Evolutionary conservation across 2,329 filamentous ascomycete species (phyloP), one percentile per base, ranked within the genome.

Genomic region (Neocatenulostroma microsporum): DNA sequence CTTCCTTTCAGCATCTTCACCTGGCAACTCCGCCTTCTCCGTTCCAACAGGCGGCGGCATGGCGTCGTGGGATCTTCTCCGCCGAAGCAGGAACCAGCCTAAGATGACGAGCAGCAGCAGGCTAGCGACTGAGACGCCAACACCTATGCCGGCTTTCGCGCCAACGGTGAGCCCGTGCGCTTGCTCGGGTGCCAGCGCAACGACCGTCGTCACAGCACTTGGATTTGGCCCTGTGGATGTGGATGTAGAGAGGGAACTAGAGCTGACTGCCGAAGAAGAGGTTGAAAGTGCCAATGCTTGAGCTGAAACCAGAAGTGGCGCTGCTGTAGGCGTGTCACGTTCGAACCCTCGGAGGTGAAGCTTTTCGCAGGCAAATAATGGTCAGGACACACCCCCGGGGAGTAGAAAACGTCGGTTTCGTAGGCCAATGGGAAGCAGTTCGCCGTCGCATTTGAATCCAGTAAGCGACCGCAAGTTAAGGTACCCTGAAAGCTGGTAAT

Each of bases 21-120:
- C 30, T 10, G 30, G 30, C 9, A 32, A 20, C 23, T 32, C 30
- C 3, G 30, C 30, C 30, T 32, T 32, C 12, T 32, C 8, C 8
- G 6, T 13, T 6, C 13, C 4, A 21, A 10, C 9, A 4, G n/a
- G 12, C 14, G 11, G 9, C 23, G 8, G n/a, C 10, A 4, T 18
- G 19, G 8, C 14, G 14, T 17, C 17, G 7, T 12, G 20, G 13
- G 30, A 32, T 8, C 19, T 20, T n/a, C 30, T 13, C 4, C 30
- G 30, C 11, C 9, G 20, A 8, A 32, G 19, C 4, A 32, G n/a
- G 4, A 32, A 18, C 30, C 30, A 32, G 30, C 8, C 18, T 4
- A 12, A 17, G 8, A 32, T 12, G 9, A 20, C 30, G 9, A 32
- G 5, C 12, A 20, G 20, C 5, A 18, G 12, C 4, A 32, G 9